phyloP scores from a whole-genome alignment of 192 early-diverging fungal genomes.

The Linnemannia exigua region DNA sequence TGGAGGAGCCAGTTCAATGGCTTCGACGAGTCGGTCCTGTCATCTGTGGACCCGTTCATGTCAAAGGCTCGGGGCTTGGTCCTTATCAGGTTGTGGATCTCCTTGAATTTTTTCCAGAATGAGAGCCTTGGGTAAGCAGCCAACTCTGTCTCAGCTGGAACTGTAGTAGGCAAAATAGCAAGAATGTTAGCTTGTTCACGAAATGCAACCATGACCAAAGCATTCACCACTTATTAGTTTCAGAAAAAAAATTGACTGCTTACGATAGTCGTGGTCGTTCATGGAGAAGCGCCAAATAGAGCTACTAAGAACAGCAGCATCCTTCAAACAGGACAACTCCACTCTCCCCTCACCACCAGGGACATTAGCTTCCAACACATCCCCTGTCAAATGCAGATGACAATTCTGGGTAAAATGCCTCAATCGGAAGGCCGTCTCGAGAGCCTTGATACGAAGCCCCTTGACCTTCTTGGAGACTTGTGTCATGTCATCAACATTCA shows the following conservation, averaged over 20 bases:
- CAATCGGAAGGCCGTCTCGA: constrained; percentile 74
- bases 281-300: constrained; percentile 42
- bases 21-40: neutral
- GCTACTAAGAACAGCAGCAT: neutral
- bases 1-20: neutral
- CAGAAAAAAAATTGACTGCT: neutral
- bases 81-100: constrained; percentile 14
- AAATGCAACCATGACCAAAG: neutral
- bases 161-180: constrained; percentile 1
- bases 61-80: constrained; percentile 15
- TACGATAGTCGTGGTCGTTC: constrained; percentile 50
- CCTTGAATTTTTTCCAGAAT: constrained; percentile 18
- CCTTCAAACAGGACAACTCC: constrained; percentile 31
- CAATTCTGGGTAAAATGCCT: constrained; percentile 76
- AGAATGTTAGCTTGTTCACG: neutral
- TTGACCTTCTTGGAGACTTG: constrained; percentile 35
- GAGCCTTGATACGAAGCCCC: constrained; percentile 58
- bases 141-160: constrained; percentile 21
- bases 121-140: constrained; percentile 19
- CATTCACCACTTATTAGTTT: neutral
- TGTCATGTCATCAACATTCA: constrained; percentile 46
- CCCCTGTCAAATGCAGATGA: constrained; percentile 70
- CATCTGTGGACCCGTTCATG: neutral
- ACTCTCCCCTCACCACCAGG: constrained; percentile 75
- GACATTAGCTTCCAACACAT: constrained; percentile 42